These are phyloP conservation scores for Saitozyma sp. DNA, from an alignment of 768 basidiomycete species.

Conservation along the genomic window DNA sequence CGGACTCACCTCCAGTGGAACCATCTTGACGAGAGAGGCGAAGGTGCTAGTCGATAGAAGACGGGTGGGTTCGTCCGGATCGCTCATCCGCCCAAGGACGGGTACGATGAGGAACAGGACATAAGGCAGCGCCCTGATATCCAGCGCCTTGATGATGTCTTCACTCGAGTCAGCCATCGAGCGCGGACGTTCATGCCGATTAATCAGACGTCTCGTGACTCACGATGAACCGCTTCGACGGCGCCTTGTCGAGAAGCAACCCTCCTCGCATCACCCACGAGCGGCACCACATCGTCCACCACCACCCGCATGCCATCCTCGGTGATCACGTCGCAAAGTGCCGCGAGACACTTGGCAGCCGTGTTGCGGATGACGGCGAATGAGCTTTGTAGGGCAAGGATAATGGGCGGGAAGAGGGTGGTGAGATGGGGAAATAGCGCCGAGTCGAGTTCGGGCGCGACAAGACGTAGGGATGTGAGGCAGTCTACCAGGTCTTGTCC, in stretches of 20 bases:
- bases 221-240: constrained; percentile 86
- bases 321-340: constrained; percentile 82
- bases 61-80: constrained; percentile 84
- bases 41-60: constrained; percentile 96
- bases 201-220: constrained; percentile 51
- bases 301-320: constrained; percentile 82
- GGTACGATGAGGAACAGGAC: constrained; percentile 96
- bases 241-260: constrained; percentile 81
- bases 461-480: constrained; percentile 80
- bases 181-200: not conserved
- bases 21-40: constrained; percentile 95
- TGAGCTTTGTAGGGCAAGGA: constrained; percentile 74
- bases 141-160: constrained; percentile 90
- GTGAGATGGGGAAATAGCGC: constrained; percentile 68
- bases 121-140: constrained; percentile 92
- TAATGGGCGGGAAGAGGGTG: constrained; percentile 73
- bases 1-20: constrained; percentile 80
- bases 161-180: constrained; percentile 1
- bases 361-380: constrained; percentile 88
- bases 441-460: constrained; percentile 72
- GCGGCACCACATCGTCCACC: constrained; percentile 78
- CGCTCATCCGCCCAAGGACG: constrained; percentile 95
- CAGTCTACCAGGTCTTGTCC: constrained; percentile 70
- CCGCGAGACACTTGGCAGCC: constrained; percentile 82
- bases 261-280: constrained; percentile 74